Evolutionary conservation across 1,139 yeast genomes (phyloP).

Genomic region (Kluyveromyces sp.): DNA sequence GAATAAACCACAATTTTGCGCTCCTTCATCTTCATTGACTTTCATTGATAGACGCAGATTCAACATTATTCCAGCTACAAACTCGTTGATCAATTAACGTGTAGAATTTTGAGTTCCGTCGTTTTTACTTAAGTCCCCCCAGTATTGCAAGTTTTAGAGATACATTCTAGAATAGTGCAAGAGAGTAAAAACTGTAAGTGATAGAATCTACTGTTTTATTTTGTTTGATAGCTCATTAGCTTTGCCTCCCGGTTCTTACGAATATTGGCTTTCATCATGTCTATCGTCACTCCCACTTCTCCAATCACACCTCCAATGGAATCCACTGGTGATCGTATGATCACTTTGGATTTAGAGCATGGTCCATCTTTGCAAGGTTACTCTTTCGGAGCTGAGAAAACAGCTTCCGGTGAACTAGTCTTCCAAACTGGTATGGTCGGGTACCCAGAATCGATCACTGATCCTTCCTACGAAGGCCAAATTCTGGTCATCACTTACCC

Average conservation of each 20-base stretch:
- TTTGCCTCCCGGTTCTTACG: background rate
- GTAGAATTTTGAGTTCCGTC: background rate
- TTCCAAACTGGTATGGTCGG: slow-evolving; percentile 99
- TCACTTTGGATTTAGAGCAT: slow-evolving; percentile 87
- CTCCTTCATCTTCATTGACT: background rate
- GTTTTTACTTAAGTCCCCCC: background rate
- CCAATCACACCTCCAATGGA: slow-evolving; percentile 90
- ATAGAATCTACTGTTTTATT: background rate
- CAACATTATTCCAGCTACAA: background rate
- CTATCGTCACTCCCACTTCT: slow-evolving; percentile 41
- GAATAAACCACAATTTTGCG: too few relatives aligned
- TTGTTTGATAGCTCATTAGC: background rate
- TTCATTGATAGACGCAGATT: background rate
- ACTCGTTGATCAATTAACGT: too few relatives aligned
- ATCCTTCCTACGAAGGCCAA: slow-evolving; percentile 98
- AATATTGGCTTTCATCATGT: slow-evolving; percentile 16
- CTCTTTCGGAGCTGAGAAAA: slow-evolving; percentile 90
- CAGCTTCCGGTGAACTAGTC: slow-evolving; percentile 93
- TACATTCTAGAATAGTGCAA: background rate
- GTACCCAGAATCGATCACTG: slow-evolving; percentile 96
- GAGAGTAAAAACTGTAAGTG: background rate
- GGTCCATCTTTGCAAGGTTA: slow-evolving; percentile 90
- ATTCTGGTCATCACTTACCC: slow-evolving; percentile 95
- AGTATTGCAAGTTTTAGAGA: background rate
- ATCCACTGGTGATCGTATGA: slow-evolving; percentile 70